These are phyloP conservation scores for Suillus subaureus DNA, from an alignment of 768 basidiomycete genomes.

Conservation along the genomic window DNA sequence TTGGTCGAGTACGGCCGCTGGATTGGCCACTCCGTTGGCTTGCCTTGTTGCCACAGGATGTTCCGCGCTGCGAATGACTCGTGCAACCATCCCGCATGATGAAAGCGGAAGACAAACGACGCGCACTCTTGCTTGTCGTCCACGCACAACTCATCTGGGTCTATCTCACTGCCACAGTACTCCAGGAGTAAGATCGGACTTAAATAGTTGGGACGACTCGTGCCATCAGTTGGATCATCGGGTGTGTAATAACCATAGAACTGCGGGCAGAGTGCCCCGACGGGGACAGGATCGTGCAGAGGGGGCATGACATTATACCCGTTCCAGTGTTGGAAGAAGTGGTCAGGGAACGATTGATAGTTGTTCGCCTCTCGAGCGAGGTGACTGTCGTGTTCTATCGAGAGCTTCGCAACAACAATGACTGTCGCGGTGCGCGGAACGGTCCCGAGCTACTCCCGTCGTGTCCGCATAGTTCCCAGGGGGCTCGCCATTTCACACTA, in stretches of 20 bases:
- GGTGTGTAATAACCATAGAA: slow-evolving; percentile 64
- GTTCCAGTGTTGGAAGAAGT: slow-evolving; percentile 28
- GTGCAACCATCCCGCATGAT: slow-evolving; percentile 40
- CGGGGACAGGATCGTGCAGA: slow-evolving; percentile 45
- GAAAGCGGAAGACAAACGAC: slow-evolving; percentile 44
- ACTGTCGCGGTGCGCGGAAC: slow-evolving; percentile 38
- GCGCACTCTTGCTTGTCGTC: slow-evolving; percentile 46
- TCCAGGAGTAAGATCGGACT: slow-evolving; percentile 51
- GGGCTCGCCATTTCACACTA: slow-evolving; percentile 15
- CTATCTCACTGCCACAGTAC: slow-evolving; percentile 44
- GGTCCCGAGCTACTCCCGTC: not conserved
- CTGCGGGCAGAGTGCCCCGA: slow-evolving; percentile 57
- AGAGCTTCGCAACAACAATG: slow-evolving; percentile 48
- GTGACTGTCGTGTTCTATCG: slow-evolving; percentile 39
- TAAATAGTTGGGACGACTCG: slow-evolving; percentile 18
- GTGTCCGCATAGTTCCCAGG: slow-evolving; percentile 12
- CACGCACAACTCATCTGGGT: slow-evolving; percentile 24
- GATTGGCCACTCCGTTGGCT: slow-evolving; percentile 33
- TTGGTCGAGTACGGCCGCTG: slow-evolving; percentile 10
- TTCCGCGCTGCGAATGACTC: slow-evolving; percentile 46
- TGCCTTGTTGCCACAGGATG: slow-evolving; percentile 45
- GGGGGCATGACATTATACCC: slow-evolving; percentile 28
- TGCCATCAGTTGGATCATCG: slow-evolving; percentile 19
- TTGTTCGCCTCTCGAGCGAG: slow-evolving; percentile 32
- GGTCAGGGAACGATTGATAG: slow-evolving; percentile 31